Base-by-base conservation (phyloP, 441 rosid genomes). In the Gossypium trilobum region DNA sequence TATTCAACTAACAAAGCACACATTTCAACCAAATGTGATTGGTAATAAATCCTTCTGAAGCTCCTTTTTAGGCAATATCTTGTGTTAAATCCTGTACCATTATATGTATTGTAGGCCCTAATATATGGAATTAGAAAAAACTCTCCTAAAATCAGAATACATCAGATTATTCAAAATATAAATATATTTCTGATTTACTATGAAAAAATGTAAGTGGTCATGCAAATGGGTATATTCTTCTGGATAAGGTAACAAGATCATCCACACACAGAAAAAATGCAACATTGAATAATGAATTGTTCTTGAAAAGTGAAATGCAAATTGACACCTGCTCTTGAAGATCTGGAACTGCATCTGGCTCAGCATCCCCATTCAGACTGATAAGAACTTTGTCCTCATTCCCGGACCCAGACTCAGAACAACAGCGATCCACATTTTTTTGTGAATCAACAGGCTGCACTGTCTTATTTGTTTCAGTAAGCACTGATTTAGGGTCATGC, bases 241-340 rank as follows among this genome's bases (percentile, higher is more conserved):
- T 33, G 46, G 74, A 20, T 9, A 62, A 74, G 52, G 16, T 48
- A 20, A 0, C 29, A 63, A 17, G 19, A 65, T 44, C 39, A 17
- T 29, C 27, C 54, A 68, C 11, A 20, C 46, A 33, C 16, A 27
- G 52, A 72, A 5, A 54, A 11, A 54, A 59, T 29, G 29, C 57
- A 67, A 33, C 67, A 27, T 60, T 42, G 23, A 68, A 52, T 59
- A 51, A 50, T 10, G 25, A 5, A 70, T 36, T 52, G 55, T 61
- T 58, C 39, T 17, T 20, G 63, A 68, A 44, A 60, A 55, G 9
- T 25, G 63, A 70, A 62, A 48, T 27, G 2, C 17, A 54, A 68
- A 71, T 22, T 33, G 57, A 73, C 58, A 95, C 99, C 96, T 91
- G 99, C 75, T 87, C 93, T 82, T 91, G 89, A 82, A 91, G 92